phyloP scores from a whole-genome alignment of 208 protist genomes.

The Blastocrithidia nonstop region DNA sequence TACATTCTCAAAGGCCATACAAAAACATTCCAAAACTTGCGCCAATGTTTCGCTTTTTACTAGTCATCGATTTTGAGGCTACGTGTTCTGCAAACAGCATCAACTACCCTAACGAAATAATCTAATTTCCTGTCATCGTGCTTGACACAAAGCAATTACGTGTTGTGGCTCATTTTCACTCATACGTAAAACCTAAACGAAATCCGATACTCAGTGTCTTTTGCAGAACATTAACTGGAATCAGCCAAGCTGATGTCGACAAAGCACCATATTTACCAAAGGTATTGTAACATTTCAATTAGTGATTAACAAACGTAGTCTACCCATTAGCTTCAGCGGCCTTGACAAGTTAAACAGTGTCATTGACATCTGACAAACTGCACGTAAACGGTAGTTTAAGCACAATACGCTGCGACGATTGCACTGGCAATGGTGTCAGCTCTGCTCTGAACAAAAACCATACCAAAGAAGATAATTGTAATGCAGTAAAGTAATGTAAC shows the following conservation, averaged over 20 bases:
- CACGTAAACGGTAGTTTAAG: no score
- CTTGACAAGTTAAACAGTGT: no score
- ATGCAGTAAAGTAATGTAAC: no score
- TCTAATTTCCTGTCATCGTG: conserved; percentile 91
- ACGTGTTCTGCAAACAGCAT: conserved; percentile 63
- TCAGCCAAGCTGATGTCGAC: conserved; percentile 86
- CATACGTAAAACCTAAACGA: conserved; percentile 75
- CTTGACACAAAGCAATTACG: conserved; percentile 48
- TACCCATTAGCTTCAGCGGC: no score
- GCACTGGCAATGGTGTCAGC: no score
- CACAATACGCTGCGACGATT: no score
- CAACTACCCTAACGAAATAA: conserved; percentile 88
- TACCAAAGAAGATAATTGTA: no score
- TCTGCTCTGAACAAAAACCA: no score
- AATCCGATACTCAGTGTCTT: conserved; percentile 79
- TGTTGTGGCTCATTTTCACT: conserved; percentile 75
- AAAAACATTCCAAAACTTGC: no score
- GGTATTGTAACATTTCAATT: conserved; percentile 39
- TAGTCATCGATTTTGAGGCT: conserved; percentile 87
- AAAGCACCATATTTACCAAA: conserved; percentile 33
- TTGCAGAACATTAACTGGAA: conserved; percentile 91
- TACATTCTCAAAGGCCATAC: no score
- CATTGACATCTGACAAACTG: no score
- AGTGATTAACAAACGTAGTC: conserved; percentile 43
- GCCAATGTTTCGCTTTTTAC: conserved; percentile 83